phyloP scores from a whole-genome alignment of 257 asterid genomes.

The Anisodus acutangulus region DNA sequence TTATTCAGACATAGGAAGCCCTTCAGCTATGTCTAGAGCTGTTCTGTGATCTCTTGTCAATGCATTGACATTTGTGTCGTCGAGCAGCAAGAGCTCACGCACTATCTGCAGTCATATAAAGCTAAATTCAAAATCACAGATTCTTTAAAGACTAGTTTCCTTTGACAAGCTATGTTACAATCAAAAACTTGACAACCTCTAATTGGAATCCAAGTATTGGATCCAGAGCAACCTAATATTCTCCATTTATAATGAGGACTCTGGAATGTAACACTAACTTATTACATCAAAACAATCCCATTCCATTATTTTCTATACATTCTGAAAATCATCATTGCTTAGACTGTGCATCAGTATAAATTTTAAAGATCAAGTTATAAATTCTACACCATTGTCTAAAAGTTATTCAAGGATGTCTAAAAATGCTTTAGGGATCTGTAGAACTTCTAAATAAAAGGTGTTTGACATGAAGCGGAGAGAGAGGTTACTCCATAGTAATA shows the following conservation, averaged over 20 bases:
- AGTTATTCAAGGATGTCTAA: conserved; percentile 5
- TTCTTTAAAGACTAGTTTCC: conserved; percentile 1
- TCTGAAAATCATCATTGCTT: neutral
- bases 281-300: too few relatives aligned
- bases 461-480: neutral
- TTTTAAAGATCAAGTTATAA: neutral
- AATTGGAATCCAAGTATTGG: neutral
- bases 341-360: neutral
- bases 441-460: neutral
- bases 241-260: neutral
- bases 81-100: conserved; percentile 57
- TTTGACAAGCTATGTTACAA: neutral
- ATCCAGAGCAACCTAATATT: neutral
- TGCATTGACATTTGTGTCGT: conserved; percentile 69
- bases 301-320: neutral
- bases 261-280: neutral
- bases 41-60: conserved; percentile 74
- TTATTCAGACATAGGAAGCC: conserved; percentile 69
- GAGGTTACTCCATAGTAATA: neutral
- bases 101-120: conserved; percentile 58
- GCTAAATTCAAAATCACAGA: conserved; percentile 18
- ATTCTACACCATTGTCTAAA: neutral
- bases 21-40: conserved; percentile 79
- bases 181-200: too few relatives aligned
- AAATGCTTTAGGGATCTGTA: neutral